phyloP scores from a whole-genome alignment of 2,329 filamentous ascomycete genomes.

The Ceratocystis papillata region DNA sequence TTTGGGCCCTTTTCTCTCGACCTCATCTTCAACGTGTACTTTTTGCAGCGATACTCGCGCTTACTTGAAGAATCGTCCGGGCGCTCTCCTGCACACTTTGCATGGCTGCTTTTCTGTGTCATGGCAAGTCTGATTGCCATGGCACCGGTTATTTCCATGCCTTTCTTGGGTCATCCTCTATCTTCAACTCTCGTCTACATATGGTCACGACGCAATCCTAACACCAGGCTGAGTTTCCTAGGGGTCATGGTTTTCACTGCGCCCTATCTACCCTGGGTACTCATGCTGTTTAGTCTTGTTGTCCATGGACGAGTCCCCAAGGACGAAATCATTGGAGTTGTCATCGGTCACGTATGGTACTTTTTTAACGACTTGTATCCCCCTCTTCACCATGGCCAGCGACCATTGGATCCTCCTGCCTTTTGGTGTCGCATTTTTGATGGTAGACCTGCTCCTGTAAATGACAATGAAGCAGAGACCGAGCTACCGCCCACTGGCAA shows the following conservation, averaged over 20 bases:
- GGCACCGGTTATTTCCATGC: constrained; percentile 79
- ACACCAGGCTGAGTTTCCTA: constrained; percentile 78
- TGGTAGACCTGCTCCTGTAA: constrained; percentile 35
- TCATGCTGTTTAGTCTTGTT: constrained; percentile 86
- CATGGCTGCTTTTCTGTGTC: constrained; percentile 84
- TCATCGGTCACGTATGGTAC: constrained; percentile 94
- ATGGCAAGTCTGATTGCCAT: constrained; percentile 67
- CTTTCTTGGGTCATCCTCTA: constrained; percentile 86
- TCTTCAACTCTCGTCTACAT: constrained; percentile 94
- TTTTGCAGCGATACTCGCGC: constrained; percentile 89
- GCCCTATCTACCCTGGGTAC: constrained; percentile 89
- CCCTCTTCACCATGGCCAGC: constrained; percentile 69
- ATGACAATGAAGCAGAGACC: constrained; percentile 30
- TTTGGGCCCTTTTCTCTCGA: constrained; percentile 91
- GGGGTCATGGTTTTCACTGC: constrained; percentile 85
- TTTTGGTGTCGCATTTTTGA: constrained; percentile 88
- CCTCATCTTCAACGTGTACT: constrained; percentile 95
- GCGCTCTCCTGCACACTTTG: constrained; percentile 82
- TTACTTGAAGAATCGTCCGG: constrained; percentile 93
- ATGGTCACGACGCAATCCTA: constrained; percentile 90
- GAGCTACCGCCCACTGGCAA: constrained; percentile 38
- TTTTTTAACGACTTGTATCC: constrained; percentile 97
- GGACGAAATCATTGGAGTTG: constrained; percentile 90
- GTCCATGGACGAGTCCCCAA: constrained; percentile 83
- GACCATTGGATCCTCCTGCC: constrained; percentile 75